Evolutionary conservation across 768 basidiomycete genomes (phyloP), one percentile per base, ranked within the genome.

Genomic region (Candolleomyces aberdarensis): DNA sequence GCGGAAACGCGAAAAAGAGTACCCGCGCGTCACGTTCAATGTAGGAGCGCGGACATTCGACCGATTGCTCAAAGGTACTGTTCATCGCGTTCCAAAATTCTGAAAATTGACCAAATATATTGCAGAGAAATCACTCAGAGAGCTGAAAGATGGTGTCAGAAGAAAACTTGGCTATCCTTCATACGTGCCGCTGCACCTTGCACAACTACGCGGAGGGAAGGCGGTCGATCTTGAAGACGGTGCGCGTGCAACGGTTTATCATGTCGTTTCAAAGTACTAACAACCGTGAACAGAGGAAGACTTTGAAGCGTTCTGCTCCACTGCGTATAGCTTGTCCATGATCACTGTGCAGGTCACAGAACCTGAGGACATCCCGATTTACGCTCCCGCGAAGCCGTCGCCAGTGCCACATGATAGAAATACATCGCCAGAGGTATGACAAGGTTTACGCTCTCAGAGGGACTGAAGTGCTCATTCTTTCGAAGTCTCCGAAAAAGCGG

Each of bases 141-240:
- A 85, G 56, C 78, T 85, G 63, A 84, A 82, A 65, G 70, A 77
- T 31, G 80, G 83, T 5, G 85, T 89, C 29, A 78, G 84, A 49
- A 80, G 74, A 62, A 93, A 92, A 71, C 77, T 93, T 19, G 76
- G 77, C 3, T 74, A 92, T 1, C 62, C 74, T 19, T 59, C 70
- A 0, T 73, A 76, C 49, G 66, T 75, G 5, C 60, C 67, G 8
- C 65, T 83, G 22, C 65, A 69, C 8, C 73, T 85, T 26, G 66
- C 75, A 20, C 90, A 90, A 64, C 66, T 89, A 51, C 81, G 87
- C 39, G 78, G 78, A 20, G 82, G 76, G 8, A 74, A 74, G 60
- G 68, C 70, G 14, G 80, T 92, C 22, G 88, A 89, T 69, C 77
- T 94, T n/a, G 90, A 90, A 40, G 91, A 93, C 68, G 88, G 92